Evolutionary conservation across 495 filamentous ascomycete species (phyloP), one percentile per base, ranked within the genome.

Genomic region (Lindgomyces ingoldianus): DNA sequence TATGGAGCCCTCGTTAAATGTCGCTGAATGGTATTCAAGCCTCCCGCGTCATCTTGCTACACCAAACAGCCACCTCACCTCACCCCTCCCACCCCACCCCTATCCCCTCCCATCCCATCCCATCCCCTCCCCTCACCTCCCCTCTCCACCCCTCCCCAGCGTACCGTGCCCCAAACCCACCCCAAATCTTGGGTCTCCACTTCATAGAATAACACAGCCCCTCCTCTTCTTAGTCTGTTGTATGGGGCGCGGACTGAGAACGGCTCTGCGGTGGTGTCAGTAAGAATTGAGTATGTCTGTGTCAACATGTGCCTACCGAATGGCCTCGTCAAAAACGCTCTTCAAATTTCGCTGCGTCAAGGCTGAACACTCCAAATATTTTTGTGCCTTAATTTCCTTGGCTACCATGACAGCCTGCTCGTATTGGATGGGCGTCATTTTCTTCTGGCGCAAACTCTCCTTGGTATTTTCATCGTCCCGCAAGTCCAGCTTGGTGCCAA

Each of bases 341-440:
- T 98, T 98, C 68, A 98, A 76, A 72, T 95, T 95, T 59, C 91
- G 83, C 79, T 98, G 94, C 29, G 94, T 98, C 62, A 98, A 81
- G 33, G 94, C 94, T n/a, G 94, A 98, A 79, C 94, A 98, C 75
- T 98, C 94, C 29, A 97, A 81, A 74, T 98, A 98, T 76, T 97
- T 96, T 74, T 89, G 85, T 42, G 95, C 94, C 66, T 84, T 83
- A 73, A 98, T 98, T 68, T 97, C 92, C 78, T 94, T 95, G 26
- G 90, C 90, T 46, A 91, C 86, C 53, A 85, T 80, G 57, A 94
- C 79, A 26, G 90, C 94, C 75, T 93, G 87, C 67, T 93, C 91
- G 77, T 96, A 98, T 30, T 87, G 85, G 60, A 98, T 91, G 25
- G 94, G 90, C 67, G 90, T 86, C 94, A 95, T 96, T 72, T 91